Evolutionary conservation across 2,329 filamentous ascomycete species (phyloP).

Genomic region (Leptographium lundbergii): DNA sequence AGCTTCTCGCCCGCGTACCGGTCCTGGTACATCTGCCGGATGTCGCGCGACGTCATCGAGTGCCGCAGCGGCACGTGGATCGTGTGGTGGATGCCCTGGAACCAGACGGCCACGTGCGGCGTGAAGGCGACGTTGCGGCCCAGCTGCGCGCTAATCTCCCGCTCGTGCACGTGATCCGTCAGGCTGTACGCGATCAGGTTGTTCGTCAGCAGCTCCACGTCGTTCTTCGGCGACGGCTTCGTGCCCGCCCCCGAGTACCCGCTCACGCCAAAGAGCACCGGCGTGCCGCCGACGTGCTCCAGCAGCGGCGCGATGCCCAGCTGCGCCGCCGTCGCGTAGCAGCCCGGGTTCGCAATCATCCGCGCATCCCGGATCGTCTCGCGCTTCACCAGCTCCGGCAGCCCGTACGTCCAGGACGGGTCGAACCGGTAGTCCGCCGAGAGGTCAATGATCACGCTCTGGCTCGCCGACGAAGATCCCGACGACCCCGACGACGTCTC

Average conservation of each 20-base stretch:
- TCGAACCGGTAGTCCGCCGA: constrained; percentile 97
- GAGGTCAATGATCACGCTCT: constrained; percentile 77
- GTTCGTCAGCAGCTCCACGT: constrained; percentile 67
- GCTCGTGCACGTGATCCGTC: constrained; percentile 91
- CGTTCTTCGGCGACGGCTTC: constrained; percentile 89
- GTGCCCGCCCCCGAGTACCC: constrained; percentile 93
- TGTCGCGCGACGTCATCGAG: constrained; percentile 80
- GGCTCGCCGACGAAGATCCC: constrained; percentile 23
- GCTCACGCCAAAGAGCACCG: constrained; percentile 79
- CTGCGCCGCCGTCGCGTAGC: constrained; percentile 89
- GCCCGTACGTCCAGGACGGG: constrained; percentile 72
- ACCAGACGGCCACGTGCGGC: constrained; percentile 93
- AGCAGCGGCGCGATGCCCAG: constrained; percentile 76
- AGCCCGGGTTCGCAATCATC: constrained; percentile 85
- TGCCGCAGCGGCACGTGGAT: constrained; percentile 81
- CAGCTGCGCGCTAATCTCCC: constrained; percentile 72
- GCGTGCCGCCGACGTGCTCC: constrained; percentile 61
- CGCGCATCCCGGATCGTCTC: constrained; percentile 64
- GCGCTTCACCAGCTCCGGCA: constrained; percentile 74
- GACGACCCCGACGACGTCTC: not conserved
- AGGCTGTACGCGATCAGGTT: constrained; percentile 87
- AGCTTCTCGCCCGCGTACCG: constrained; percentile 92
- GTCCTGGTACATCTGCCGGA: constrained; percentile 90
- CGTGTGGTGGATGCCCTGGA: constrained; percentile 87
- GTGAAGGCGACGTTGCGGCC: constrained; percentile 66